A percentile compares a stretch with the other conserved stretches of the same genome.
These are phyloP conservation scores for Phytophthora aleatoria DNA, from an alignment of 352 stramenopile species.

Conservation along the genomic window DNA sequence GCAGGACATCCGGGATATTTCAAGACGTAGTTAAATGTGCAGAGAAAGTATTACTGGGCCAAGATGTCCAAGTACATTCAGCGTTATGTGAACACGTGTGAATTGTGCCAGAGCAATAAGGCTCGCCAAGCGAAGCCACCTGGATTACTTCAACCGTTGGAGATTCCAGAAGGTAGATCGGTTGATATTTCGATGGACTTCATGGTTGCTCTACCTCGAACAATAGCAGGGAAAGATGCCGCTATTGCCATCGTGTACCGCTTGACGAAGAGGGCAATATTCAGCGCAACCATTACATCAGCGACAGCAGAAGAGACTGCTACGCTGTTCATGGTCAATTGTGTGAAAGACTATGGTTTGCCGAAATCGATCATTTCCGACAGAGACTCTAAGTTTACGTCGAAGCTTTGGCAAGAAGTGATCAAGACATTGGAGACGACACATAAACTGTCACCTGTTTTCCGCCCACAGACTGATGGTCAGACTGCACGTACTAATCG, in stretches of 20 bases:
- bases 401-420: conserved; percentile 9
- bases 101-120: too few relatives aligned
- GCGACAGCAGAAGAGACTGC: conserved; percentile 1
- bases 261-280: background rate
- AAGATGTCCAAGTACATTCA: too few relatives aligned
- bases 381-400: conserved; percentile 3
- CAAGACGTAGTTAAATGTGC: too few relatives aligned
- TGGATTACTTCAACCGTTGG: conserved; percentile 1
- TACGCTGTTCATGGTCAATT: conserved; percentile 2
- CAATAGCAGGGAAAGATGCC: background rate
- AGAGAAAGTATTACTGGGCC: too few relatives aligned
- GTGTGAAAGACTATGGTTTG: conserved; percentile 10
- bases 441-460: background rate
- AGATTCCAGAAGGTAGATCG: background rate
- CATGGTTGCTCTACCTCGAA: background rate
- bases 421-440: background rate
- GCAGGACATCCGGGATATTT: too few relatives aligned
- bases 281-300: background rate
- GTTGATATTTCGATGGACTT: conserved; percentile 1
- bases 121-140: background rate
- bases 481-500: conserved; percentile 14
- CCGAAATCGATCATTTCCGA: conserved; percentile 1
- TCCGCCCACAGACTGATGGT: background rate
- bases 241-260: background rate
- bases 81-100: too few relatives aligned